Evolutionary conservation across 2,329 filamentous ascomycete species (phyloP).

Genomic region (Botrytis squamosa): DNA sequence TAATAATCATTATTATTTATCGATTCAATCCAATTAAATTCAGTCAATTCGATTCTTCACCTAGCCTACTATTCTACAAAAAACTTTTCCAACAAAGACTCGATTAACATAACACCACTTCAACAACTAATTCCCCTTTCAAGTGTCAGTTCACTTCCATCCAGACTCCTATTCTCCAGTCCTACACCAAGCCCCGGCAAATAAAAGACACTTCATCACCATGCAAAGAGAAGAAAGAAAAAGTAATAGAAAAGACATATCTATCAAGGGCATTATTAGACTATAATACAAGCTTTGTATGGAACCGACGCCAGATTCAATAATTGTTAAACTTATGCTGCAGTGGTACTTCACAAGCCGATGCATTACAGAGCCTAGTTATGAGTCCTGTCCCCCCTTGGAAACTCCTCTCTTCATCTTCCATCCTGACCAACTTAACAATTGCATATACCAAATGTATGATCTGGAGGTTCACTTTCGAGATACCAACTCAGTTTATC

Average conservation of each 20-base stretch:
- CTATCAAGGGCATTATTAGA: conserved; percentile 23
- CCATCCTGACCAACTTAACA: conserved; percentile 22
- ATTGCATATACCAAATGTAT: conserved; percentile 26
- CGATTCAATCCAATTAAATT: neutral
- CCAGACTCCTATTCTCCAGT: neutral
- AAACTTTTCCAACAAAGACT: neutral
- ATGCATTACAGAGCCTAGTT: conserved; percentile 18
- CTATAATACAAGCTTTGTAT: conserved; percentile 22
- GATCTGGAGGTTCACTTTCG: conserved; percentile 33
- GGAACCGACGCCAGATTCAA: conserved; percentile 22
- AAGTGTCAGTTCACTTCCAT: neutral
- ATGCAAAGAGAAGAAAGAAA: conserved; percentile 1
- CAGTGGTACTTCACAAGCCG: conserved; percentile 1
- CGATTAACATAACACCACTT: neutral
- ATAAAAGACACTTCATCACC: conserved; percentile 2
- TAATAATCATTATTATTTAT: neutral
- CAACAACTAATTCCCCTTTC: neutral
- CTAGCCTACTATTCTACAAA: neutral
- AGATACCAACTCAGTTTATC: conserved; percentile 8
- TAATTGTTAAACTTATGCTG: conserved; percentile 14
- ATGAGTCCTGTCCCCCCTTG: conserved; percentile 17
- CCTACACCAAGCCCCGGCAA: neutral
- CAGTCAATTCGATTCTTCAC: neutral
- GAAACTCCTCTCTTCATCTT: conserved; percentile 22
- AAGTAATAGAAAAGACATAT: conserved; percentile 7